These are phyloP conservation scores for Penicillium nordicum DNA, from an alignment of 2,329 filamentous ascomycete genomes.

Conservation along the genomic window DNA sequence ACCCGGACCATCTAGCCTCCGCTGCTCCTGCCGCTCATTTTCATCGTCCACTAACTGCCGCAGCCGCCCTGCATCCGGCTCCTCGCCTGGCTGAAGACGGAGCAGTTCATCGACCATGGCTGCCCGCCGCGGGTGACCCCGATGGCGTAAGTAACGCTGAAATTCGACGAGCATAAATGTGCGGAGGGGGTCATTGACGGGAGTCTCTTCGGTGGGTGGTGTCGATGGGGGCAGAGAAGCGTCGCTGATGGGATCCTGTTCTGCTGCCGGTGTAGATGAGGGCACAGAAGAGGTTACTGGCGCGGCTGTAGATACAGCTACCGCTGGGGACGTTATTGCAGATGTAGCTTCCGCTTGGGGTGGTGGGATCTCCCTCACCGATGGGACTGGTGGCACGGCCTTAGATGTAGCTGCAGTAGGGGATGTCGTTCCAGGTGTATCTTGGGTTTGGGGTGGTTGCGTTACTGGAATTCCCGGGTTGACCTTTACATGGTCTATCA, in stretches of 20 bases:
- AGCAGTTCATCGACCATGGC: not conserved
- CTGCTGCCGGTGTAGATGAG: not conserved
- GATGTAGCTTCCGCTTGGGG: not conserved
- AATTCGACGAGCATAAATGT: not conserved
- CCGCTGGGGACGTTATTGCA: not conserved
- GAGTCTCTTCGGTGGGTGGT: not conserved
- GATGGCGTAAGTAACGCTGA: not conserved
- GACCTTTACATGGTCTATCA: slow-evolving; percentile 4
- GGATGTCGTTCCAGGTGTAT: not conserved
- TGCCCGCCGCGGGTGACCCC: not conserved
- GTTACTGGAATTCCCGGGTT: not conserved
- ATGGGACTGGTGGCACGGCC: not conserved
- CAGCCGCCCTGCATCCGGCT: not conserved
- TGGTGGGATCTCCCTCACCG: not conserved
- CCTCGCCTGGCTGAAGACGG: not conserved
- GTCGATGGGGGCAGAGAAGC: not conserved
- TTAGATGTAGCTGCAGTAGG: not conserved
- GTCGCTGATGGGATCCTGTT: not conserved
- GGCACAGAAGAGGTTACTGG: not conserved
- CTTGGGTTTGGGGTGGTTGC: not conserved
- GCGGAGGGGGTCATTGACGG: not conserved
- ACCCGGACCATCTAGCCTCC: not conserved
- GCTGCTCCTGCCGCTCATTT: not conserved
- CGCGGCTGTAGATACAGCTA: not conserved
- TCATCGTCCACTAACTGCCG: not conserved